phyloP scores from a whole-genome alignment of 495 filamentous ascomycete genomes.

The Talaromyces nanjingensis region DNA sequence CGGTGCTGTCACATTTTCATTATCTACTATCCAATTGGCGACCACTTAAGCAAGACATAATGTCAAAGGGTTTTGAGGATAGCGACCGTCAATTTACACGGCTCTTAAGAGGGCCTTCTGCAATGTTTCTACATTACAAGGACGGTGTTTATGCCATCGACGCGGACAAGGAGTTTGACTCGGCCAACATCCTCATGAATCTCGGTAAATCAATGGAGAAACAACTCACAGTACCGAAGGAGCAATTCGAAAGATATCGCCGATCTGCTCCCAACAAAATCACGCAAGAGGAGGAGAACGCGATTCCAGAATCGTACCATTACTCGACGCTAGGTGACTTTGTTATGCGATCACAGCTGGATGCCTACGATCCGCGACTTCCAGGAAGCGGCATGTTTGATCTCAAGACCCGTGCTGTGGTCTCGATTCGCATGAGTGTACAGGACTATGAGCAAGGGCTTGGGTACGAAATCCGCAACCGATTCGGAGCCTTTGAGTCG shows the following conservation, averaged over 20 bases:
- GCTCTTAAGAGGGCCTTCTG: constrained; percentile 61
- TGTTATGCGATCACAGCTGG: constrained; percentile 91
- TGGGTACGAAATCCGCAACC: constrained; percentile 78
- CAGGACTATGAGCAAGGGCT: constrained; percentile 62
- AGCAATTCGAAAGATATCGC: constrained; percentile 80
- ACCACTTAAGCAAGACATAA: constrained; percentile 49
- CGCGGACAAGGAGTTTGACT: constrained; percentile 89
- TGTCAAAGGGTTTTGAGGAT: constrained; percentile 61
- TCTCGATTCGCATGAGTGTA: constrained; percentile 82
- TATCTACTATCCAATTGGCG: constrained; percentile 84
- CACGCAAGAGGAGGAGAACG: constrained; percentile 56
- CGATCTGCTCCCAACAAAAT: constrained; percentile 54
- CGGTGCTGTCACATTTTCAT: constrained; percentile 82
- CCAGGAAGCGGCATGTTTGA: constrained; percentile 96
- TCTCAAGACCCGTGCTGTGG: constrained; percentile 87
- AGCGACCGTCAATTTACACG: constrained; percentile 59
- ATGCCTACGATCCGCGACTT: constrained; percentile 79
- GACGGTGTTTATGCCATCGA: constrained; percentile 93
- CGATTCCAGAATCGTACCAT: constrained; percentile 69
- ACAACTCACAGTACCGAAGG: constrained; percentile 72
- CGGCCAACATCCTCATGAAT: constrained; percentile 76
- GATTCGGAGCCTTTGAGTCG: constrained; percentile 72
- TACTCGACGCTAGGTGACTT: constrained; percentile 88
- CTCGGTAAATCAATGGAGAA: constrained; percentile 96
- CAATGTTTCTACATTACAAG: constrained; percentile 79